These are phyloP conservation scores for Paulownia fortunei DNA, from an alignment of 257 asterid genomes.

Conservation along the genomic window DNA sequence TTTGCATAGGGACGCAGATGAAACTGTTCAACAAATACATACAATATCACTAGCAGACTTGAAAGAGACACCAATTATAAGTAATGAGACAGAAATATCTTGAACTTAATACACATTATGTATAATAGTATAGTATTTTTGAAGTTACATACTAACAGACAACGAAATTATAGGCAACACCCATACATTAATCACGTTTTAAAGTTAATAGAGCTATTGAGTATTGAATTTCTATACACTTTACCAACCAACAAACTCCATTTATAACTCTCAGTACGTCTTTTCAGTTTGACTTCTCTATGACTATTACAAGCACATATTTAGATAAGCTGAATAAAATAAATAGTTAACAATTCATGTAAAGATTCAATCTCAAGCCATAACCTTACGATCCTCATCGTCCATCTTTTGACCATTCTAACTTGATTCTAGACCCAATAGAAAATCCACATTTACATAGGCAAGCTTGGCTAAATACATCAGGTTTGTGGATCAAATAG, in stretches of 20 bases:
- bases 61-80: conserved; percentile 11
- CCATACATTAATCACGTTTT: too few relatives aligned
- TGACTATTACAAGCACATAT: neutral
- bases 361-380: neutral
- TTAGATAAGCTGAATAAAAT: neutral
- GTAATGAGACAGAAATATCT: neutral
- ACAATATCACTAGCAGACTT: conserved; percentile 11
- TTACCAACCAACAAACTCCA: neutral
- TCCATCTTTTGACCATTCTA: neutral
- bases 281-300: neutral
- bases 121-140: too few relatives aligned
- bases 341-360: neutral
- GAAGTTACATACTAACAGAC: too few relatives aligned
- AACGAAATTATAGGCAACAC: too few relatives aligned
- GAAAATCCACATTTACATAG: conserved; percentile 3
- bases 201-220: neutral
- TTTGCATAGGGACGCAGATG: conserved; percentile 79
- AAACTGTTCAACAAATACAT: conserved; percentile 54
- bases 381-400: neutral
- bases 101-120: too few relatives aligned
- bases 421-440: neutral
- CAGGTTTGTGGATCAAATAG: neutral
- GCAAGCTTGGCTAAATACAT: conserved; percentile 13
- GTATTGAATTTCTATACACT: neutral
- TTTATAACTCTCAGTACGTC: neutral